Conservation (phyloP, 2,329 filamentous ascomycete genomes). For the Sclerotinia minor region DNA sequence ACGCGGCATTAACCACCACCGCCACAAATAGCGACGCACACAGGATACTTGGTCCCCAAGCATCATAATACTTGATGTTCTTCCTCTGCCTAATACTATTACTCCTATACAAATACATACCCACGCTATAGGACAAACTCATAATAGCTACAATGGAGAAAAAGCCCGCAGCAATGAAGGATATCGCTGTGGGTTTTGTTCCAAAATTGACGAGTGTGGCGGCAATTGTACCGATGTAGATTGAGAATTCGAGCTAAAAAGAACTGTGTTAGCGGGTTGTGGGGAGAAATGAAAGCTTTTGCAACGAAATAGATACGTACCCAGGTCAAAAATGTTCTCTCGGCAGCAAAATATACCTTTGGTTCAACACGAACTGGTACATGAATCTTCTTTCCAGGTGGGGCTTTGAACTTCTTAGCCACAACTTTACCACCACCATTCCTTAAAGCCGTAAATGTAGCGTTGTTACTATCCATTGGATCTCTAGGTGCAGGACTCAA, state of each 20-base stretch:
- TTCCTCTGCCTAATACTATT: slow-evolving; percentile 78
- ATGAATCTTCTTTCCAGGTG: slow-evolving; percentile 87
- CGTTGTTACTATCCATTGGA: slow-evolving; percentile 43
- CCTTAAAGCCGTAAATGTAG: slow-evolving; percentile 55
- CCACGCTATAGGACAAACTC: slow-evolving; percentile 79
- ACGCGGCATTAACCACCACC: slow-evolving; percentile 76
- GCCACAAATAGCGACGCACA: slow-evolving; percentile 73
- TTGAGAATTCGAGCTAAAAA: slow-evolving; percentile 83
- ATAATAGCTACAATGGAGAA: slow-evolving; percentile 82
- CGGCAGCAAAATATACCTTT: slow-evolving; percentile 95
- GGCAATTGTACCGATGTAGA: slow-evolving; percentile 87
- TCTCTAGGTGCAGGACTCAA: slow-evolving; percentile 30
- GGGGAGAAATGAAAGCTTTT: slow-evolving; percentile 17
- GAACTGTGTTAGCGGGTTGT: background rate
- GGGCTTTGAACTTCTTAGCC: slow-evolving; percentile 66
- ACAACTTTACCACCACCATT: slow-evolving; percentile 58
- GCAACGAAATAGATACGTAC: slow-evolving; percentile 49
- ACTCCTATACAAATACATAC: slow-evolving; percentile 85
- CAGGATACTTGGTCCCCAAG: slow-evolving; percentile 76
- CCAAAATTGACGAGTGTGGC: slow-evolving; percentile 83
- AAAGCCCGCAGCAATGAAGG: slow-evolving; percentile 68
- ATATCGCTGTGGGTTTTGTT: slow-evolving; percentile 53
- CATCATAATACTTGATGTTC: slow-evolving; percentile 90
- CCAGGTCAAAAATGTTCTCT: slow-evolving; percentile 95
- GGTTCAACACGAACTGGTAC: slow-evolving; percentile 95